Evolutionary conservation across 257 asterid species (phyloP), one percentile per base, ranked within the genome.

Genomic region (Nicotiana sylvestris): DNA sequence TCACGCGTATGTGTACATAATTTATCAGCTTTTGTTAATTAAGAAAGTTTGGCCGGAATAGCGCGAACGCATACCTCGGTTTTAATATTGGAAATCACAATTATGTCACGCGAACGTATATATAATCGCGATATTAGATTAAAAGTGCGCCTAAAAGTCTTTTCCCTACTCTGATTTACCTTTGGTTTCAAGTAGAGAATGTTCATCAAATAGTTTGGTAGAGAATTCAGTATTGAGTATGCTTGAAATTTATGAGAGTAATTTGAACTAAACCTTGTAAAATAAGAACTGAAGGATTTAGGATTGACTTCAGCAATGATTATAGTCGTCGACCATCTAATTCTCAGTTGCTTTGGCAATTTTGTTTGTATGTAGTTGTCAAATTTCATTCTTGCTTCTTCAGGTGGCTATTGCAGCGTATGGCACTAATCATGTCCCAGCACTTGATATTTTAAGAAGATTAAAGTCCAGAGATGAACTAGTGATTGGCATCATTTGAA

Each of bases 361-460:
- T 80, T 80, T 30, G 43, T 29, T 16, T 80, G 39, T 53, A 37
- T 51, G 4, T 56, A 78, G 66, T 35, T 79, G n/a, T 6, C 53
- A 35, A 81, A 60, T 81, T 18, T 84, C 51, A 74, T 83, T 13
- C 56, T 77, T 56, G 85, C 60, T 60, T 83, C 68, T 79, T 67
- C 87, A 96, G 99, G 97, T 96, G 87, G 98, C 92, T 83, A 92
- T 97, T 88, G 98, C 98, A 60, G 98, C 95, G 64, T 94, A 93
- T 85, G 95, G 97, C 83, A 83, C 89, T 76, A 95, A 96, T 83
- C 88, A 93, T 82, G 80, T 85, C 84, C 85, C 93, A 80, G 96
- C 94, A 66, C 93, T 94, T 83, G 90, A 96, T 86, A 86, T 90
- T 85, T 91, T 94, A 74, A 86, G 89, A 88, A 90, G 86, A 61